phyloP scores from a whole-genome alignment of 192 early-diverging fungal species.

The Coemansia umbellata region DNA sequence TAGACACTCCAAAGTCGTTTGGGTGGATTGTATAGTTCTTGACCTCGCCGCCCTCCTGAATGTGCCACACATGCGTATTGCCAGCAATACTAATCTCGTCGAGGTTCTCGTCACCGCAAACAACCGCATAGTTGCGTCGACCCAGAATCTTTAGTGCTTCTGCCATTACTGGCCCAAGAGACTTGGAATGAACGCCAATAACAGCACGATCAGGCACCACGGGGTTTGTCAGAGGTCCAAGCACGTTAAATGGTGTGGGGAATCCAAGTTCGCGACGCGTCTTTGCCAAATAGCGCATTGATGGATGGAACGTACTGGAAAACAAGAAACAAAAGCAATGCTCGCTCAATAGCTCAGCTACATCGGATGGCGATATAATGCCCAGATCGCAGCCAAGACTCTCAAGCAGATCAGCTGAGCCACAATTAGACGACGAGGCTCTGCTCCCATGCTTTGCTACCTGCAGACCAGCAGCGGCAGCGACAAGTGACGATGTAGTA shows the following conservation, averaged over 20 bases:
- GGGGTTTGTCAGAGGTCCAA: constrained; percentile 89
- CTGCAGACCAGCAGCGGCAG: constrained; percentile 83
- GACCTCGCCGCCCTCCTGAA: constrained; percentile 60
- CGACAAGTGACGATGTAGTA: constrained; percentile 84
- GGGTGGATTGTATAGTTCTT: constrained; percentile 64
- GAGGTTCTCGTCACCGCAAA: constrained; percentile 81
- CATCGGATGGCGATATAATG: constrained; percentile 59
- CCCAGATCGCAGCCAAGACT: constrained; percentile 69
- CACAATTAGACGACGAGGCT: constrained; percentile 81
- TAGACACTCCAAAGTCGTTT: constrained; percentile 73
- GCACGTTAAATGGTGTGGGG: constrained; percentile 87
- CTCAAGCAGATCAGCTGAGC: constrained; percentile 92
- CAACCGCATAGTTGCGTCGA: constrained; percentile 76
- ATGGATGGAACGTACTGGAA: constrained; percentile 85
- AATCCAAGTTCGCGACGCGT: constrained; percentile 82
- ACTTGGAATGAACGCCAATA: constrained; percentile 80
- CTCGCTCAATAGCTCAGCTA: constrained; percentile 58
- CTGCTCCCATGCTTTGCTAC: constrained; percentile 96
- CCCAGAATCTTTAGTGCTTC: constrained; percentile 75
- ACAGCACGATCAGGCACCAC: constrained; percentile 72
- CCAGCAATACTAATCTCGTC: constrained; percentile 91
- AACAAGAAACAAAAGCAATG: constrained; percentile 88
- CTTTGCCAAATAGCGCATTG: constrained; percentile 75
- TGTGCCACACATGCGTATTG: constrained; percentile 81
- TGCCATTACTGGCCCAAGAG: constrained; percentile 74